Conservation (phyloP, 306 rosid species). For the Arachis hypogaea region DNA sequence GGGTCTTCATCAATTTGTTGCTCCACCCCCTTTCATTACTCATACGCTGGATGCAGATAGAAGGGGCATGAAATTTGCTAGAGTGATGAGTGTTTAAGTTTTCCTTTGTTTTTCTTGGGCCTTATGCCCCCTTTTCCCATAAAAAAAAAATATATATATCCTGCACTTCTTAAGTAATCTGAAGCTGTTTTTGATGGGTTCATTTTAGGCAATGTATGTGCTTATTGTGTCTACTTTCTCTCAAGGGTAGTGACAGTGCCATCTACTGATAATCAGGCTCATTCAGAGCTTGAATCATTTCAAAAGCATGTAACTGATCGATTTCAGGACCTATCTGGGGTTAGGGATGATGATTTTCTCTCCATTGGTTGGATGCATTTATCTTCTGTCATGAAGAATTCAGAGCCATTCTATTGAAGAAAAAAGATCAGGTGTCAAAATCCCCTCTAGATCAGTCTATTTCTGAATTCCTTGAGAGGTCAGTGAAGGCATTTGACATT, state of each 20-base stretch:
- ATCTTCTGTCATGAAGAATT: conserved; percentile 65
- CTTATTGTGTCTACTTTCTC: background rate
- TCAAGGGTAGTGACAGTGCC: conserved; percentile 53
- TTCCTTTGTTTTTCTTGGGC: no score
- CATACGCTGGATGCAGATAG: no score
- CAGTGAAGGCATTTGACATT: conserved; percentile 80
- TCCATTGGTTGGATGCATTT: conserved; percentile 69
- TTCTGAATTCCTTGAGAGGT: conserved; percentile 66
- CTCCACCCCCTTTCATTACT: no score
- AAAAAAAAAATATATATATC: no score
- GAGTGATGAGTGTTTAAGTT: no score
- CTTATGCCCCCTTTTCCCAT: no score
- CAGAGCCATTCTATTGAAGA: conserved; percentile 57
- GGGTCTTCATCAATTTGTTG: no score
- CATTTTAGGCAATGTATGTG: no score
- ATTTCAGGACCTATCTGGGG: conserved; percentile 58
- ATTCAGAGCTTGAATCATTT: conserved; percentile 58
- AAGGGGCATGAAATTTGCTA: no score
- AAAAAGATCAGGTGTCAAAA: conserved; percentile 52
- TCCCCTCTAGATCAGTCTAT: conserved; percentile 64
- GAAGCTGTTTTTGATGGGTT: no score
- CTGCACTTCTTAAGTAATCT: no score
- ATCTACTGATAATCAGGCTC: conserved; percentile 52
- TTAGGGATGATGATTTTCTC: conserved; percentile 63
- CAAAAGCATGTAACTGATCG: conserved; percentile 61